These are phyloP conservation scores for Cafeteria roenbergensis DNA, from an alignment of 108 stramenopile species.

Conservation along the genomic window DNA sequence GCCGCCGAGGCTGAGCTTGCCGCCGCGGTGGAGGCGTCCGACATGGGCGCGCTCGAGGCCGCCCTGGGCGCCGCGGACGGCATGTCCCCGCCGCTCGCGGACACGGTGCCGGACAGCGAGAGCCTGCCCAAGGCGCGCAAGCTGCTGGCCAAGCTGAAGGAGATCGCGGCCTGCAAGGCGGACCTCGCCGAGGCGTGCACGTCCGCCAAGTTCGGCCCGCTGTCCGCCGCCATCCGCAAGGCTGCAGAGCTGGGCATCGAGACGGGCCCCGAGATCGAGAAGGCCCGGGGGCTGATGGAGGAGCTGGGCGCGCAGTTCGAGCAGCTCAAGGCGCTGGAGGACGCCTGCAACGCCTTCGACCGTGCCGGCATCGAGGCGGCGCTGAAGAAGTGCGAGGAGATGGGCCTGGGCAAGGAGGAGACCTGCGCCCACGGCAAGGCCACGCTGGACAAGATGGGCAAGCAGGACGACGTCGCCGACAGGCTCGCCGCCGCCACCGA, in stretches of 20 bases:
- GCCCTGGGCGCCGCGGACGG: slow-evolving; percentile 15
- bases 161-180: slow-evolving; percentile 10
- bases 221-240: slow-evolving; percentile 21
- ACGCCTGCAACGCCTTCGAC: background rate
- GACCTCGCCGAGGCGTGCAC: slow-evolving; percentile 21
- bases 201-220: slow-evolving; percentile 4
- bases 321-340: too few relatives aligned
- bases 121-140: slow-evolving; percentile 5
- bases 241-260: slow-evolving; percentile 24
- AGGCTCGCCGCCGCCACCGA: background rate
- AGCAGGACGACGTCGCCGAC: slow-evolving; percentile 11
- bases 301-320: too few relatives aligned
- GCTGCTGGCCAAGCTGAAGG: slow-evolving; percentile 10
- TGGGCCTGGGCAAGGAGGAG: slow-evolving; percentile 4
- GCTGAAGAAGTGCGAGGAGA: slow-evolving; percentile 31
- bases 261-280: slow-evolving; percentile 9
- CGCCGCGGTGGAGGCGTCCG: too few relatives aligned
- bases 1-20: slow-evolving; percentile 6
- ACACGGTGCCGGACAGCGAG: slow-evolving; percentile 23
- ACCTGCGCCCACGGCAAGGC: slow-evolving; percentile 6
- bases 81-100: slow-evolving; percentile 13
- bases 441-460: slow-evolving; percentile 11
- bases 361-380: slow-evolving; percentile 23
- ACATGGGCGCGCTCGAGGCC: slow-evolving; percentile 26
- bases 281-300: background rate